Percentiles rank a stretch among this genome's conserved stretches.
phyloP scores from a whole-genome alignment of 805 yeast species.

The Candida berthetii region DNA sequence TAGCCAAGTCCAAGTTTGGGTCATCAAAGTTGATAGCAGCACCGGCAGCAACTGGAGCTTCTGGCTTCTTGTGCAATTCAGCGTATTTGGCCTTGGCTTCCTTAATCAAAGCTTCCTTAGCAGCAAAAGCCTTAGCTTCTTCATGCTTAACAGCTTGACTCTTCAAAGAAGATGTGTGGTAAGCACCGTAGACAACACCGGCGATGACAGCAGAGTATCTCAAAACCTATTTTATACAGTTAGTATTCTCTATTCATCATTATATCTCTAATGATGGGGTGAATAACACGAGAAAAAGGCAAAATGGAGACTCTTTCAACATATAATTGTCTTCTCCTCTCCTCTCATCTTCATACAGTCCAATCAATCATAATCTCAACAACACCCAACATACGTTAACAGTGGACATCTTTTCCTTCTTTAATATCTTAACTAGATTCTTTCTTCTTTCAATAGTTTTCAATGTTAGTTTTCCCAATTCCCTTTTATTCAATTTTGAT shows the following conservation, averaged over 20 bases:
- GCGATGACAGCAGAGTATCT: slow-evolving; percentile 90
- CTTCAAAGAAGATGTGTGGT: slow-evolving; percentile 70
- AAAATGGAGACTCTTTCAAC: no score
- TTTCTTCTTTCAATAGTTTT: no score
- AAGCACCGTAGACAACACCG: slow-evolving; percentile 85
- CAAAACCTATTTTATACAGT: slow-evolving; percentile 46
- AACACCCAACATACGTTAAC: slow-evolving; percentile 37
- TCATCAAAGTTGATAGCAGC: slow-evolving; percentile 72
- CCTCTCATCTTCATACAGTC: no score
- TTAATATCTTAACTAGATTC: background rate
- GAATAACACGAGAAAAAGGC: no score
- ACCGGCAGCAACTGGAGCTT: slow-evolving; percentile 30
- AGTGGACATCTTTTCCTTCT: slow-evolving; percentile 34
- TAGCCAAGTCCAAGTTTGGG: slow-evolving; percentile 83
- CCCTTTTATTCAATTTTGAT: no score
- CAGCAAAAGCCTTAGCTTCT: slow-evolving; percentile 51
- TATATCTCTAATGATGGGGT: background rate
- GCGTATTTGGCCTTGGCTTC: slow-evolving; percentile 90
- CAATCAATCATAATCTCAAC: no score
- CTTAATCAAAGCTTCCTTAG: slow-evolving; percentile 68
- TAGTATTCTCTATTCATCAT: no score
- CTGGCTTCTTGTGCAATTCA: slow-evolving; percentile 44
- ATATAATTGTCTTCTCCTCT: no score
- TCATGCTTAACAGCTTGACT: slow-evolving; percentile 51
- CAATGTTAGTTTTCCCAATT: no score